Base-by-base conservation (phyloP, 2,329 filamentous ascomycete genomes). In the Sporothrix pallida region DNA sequence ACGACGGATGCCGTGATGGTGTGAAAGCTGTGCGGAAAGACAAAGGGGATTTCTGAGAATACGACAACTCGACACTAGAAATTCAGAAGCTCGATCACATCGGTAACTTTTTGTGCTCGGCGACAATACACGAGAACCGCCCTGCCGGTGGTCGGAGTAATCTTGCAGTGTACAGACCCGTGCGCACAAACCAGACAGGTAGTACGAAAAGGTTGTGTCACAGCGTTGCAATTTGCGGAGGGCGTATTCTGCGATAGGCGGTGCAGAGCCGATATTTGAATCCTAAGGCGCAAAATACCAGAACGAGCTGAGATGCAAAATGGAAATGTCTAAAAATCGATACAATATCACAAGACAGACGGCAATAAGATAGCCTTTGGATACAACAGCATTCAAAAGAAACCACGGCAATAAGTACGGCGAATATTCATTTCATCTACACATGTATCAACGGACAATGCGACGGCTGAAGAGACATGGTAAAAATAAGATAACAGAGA, bases 221-320 rank as follows among this genome's bases (percentile, higher is more conserved):
- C 60, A 63, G 31, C 13, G 60, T 63, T n/a, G 60, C 60, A 63
- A 20, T 63, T 44, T 44, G 60, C 60, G 60, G 60, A 63, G 31
- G n/a, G n/a, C 13, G 26, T 31, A 31, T 58, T 31, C 37, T 46
- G 42, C 3, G 60, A 23, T 65, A 13, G 10, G 60, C 60, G 37
- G 60, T 10, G 60, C 60, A 46, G 42, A 37, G 60, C 17, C 60
- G 60, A 23, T 65, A 13, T 65, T 65, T 46, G 60, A n/a, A n/a
- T n/a, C n/a, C n/a, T n/a, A n/a, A n/a, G n/a, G n/a, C 60, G 60
- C 23, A 23, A 23, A 44, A 63, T 3, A 20, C 3, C 10, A 12
- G 23, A 13, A 58, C 1, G 23, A 31, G 54, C 20, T 58, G 54
- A 23, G 10, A 58, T 31, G 23, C 9, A 26, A 58, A 31, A 15